Conservation (phyloP, 805 yeast genomes). For the Wickerhamiella parazyma region DNA sequence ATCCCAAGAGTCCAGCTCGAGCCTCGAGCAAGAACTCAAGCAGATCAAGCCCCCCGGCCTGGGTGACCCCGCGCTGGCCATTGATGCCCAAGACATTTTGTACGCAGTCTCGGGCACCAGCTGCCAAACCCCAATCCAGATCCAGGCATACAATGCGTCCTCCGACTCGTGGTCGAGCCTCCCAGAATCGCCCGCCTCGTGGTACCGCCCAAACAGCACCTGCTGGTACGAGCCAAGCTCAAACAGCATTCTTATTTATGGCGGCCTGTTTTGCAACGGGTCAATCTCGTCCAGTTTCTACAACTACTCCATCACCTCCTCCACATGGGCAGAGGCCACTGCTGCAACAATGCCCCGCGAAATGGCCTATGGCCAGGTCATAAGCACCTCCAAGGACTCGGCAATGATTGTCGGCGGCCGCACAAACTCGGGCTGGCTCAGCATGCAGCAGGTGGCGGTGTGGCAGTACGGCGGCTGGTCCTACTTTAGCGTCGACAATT, state of each 20-base stretch:
- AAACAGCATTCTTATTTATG: conserved; percentile 21
- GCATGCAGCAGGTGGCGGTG: conserved; percentile 57
- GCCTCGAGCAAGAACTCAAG: conserved; percentile 7
- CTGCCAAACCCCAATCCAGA: conserved; percentile 17
- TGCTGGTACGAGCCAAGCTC: conserved; percentile 19
- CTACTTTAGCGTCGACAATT: conserved; percentile 28
- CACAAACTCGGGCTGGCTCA: conserved; percentile 51
- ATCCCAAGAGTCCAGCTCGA: not conserved
- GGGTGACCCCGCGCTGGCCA: conserved; percentile 21
- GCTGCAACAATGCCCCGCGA: conserved; percentile 18
- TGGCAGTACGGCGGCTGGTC: conserved; percentile 66
- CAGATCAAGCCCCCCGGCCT: conserved; percentile 20
- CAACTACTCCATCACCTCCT: conserved; percentile 15
- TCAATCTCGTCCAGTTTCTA: conserved; percentile 16
- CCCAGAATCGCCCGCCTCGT: conserved; percentile 16
- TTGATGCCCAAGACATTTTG: conserved; percentile 13
- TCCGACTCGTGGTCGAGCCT: conserved; percentile 17
- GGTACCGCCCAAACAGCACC: conserved; percentile 18
- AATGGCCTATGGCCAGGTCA: conserved; percentile 17
- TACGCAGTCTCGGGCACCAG: conserved; percentile 16
- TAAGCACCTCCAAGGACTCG: conserved; percentile 13
- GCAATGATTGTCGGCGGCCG: conserved; percentile 47
- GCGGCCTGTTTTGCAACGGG: conserved; percentile 21
- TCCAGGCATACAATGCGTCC: conserved; percentile 16
- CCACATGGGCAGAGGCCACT: conserved; percentile 12